Conservation (phyloP, 1,284 basidiomycete species). For the Trichosporon sp. region DNA sequence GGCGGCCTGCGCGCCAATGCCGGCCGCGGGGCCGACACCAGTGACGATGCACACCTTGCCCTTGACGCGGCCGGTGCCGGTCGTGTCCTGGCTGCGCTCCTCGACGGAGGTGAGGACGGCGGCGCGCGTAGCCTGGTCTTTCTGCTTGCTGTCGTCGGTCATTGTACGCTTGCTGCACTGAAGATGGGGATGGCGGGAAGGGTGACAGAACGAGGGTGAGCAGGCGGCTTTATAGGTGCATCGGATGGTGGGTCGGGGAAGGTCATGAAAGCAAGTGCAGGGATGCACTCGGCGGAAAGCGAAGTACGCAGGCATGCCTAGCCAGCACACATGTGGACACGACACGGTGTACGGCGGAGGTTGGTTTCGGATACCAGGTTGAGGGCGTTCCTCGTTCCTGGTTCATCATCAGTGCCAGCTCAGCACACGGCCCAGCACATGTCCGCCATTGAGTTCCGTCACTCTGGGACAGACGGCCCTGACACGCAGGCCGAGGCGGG, state of each 20-base stretch:
- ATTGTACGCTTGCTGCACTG: not conserved
- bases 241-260: not conserved
- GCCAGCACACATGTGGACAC: not conserved
- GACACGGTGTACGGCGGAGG: not conserved
- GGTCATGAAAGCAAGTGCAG: no score
- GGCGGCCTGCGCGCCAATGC: slow-evolving; percentile 64
- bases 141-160: slow-evolving; percentile 15
- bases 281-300: not conserved
- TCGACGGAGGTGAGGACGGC: slow-evolving; percentile 24
- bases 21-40: slow-evolving; percentile 77
- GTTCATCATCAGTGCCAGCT: not conserved
- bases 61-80: slow-evolving; percentile 64
- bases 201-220: no score
- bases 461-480: not conserved
- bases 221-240: not conserved
- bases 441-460: not conserved
- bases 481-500: not conserved
- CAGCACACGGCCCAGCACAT: not conserved
- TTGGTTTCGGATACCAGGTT: slow-evolving; percentile 1
- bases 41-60: slow-evolving; percentile 90
- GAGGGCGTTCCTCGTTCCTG: not conserved
- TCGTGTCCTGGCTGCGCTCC: slow-evolving; percentile 23
- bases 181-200: no score
- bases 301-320: not conserved
- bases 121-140: not conserved